Conservation (phyloP, 2,329 filamentous ascomycete species). For the Trichoderma cornu-damae region DNA sequence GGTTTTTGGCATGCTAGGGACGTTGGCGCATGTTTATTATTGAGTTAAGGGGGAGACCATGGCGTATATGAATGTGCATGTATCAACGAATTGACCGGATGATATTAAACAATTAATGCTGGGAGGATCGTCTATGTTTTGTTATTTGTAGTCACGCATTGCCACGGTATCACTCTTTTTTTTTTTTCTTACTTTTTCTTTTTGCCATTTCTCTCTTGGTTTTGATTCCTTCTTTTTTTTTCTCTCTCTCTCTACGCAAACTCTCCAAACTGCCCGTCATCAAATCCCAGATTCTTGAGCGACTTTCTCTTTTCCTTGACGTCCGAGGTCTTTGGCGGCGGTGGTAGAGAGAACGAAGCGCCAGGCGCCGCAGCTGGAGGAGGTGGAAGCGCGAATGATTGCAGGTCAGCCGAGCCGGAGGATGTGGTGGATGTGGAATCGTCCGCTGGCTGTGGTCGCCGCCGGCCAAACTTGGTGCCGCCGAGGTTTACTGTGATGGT, state of each 20-base stretch:
- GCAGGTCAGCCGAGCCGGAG: conserved; percentile 33
- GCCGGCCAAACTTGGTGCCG: conserved; percentile 47
- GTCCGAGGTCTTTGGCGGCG: conserved; percentile 59
- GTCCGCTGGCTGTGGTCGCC: conserved; percentile 34
- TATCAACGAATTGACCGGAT: conserved; percentile 1
- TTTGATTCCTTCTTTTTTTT: conserved; percentile 4
- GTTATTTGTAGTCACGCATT: conserved; percentile 12
- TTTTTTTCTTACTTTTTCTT: too few relatives aligned
- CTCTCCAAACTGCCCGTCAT: conserved; percentile 84
- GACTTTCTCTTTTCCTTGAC: conserved; percentile 56
- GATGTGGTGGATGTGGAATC: conserved; percentile 15
- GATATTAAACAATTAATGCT: conserved; percentile 16
- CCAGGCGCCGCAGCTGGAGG: conserved; percentile 47
- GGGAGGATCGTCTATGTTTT: conserved; percentile 11
- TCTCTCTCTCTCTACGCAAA: conserved; percentile 50
- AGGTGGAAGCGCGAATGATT: conserved; percentile 68
- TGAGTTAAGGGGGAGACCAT: neutral
- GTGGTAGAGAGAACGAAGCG: conserved; percentile 53
- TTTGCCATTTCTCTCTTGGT: too few relatives aligned
- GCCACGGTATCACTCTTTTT: conserved; percentile 4
- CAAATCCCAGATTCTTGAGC: conserved; percentile 67
- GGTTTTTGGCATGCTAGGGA: neutral
- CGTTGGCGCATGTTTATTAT: neutral
- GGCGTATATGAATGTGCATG: neutral
- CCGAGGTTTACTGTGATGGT: conserved; percentile 78